These are phyloP conservation scores for Solanum tarapatanum DNA, from an alignment of 257 asterid species.

Conservation along the genomic window DNA sequence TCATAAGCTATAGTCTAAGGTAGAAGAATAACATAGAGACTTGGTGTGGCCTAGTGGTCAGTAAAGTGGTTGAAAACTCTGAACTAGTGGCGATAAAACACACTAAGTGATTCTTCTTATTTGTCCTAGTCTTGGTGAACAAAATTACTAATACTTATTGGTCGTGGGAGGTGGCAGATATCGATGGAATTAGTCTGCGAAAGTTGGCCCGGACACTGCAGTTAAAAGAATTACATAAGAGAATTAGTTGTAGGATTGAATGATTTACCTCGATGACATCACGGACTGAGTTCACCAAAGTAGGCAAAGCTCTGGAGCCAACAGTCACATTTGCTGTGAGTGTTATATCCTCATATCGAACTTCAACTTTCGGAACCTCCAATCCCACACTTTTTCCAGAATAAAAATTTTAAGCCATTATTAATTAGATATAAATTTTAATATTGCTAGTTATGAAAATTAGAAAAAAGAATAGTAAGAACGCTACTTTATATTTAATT, in stretches of 20 bases:
- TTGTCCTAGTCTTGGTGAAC: background rate
- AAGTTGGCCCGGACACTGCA: background rate
- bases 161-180: background rate
- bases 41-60: background rate
- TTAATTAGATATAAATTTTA: background rate
- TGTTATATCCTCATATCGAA: constrained; percentile 56
- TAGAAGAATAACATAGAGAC: background rate
- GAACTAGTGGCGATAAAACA: background rate
- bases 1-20: background rate
- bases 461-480: background rate
- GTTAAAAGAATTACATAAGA: background rate
- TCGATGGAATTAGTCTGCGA: background rate
- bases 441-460: background rate
- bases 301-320: constrained; percentile 87
- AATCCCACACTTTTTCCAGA: constrained; percentile 38
- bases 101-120: no score
- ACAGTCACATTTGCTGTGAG: constrained; percentile 54
- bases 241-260: background rate
- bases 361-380: constrained; percentile 70
- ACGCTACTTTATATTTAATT: background rate
- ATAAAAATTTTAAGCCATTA: background rate
- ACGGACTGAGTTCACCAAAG: constrained; percentile 56
- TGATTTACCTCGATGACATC: constrained; percentile 49
- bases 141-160: background rate
- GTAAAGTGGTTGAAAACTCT: background rate